These are phyloP conservation scores for Drechslerella dactyloides DNA, from an alignment of 2,329 filamentous ascomycete species.

Conservation along the genomic window DNA sequence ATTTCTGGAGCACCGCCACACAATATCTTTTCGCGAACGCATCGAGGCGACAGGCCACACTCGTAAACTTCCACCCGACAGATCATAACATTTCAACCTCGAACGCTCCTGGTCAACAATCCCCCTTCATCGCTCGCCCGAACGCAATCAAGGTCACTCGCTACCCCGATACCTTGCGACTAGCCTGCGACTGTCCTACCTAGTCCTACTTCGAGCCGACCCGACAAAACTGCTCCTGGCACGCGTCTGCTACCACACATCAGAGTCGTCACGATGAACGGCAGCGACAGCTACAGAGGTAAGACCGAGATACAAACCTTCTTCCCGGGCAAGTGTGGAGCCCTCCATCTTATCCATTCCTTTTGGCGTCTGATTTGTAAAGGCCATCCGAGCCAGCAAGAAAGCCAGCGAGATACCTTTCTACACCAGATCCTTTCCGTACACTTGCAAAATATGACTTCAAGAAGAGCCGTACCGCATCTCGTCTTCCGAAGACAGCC, in stretches of 20 bases:
- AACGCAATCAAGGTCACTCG: not conserved
- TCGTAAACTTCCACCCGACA: conserved; percentile 14
- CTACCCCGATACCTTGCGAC: not conserved
- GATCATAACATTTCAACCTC: conserved; percentile 5
- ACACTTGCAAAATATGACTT: conserved; percentile 16
- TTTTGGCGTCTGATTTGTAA: conserved; percentile 52
- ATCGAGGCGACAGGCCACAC: conserved; percentile 15
- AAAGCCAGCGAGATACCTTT: conserved; percentile 26
- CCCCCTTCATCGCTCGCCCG: not conserved
- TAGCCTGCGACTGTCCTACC: not conserved
- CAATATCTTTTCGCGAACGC: conserved; percentile 47
- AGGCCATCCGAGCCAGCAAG: conserved; percentile 49
- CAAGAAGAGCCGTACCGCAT: conserved; percentile 27
- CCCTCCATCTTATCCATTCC: conserved; percentile 46
- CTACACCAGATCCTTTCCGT: conserved; percentile 34
- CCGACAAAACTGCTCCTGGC: not conserved
- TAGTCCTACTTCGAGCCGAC: not conserved
- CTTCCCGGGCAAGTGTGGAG: conserved; percentile 27
- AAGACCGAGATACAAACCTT: conserved; percentile 15
- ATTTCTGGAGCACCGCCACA: conserved; percentile 30
- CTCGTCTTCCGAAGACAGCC: conserved; percentile 25
- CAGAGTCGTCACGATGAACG: conserved; percentile 34
- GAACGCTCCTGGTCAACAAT: conserved; percentile 5
- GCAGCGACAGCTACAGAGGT: conserved; percentile 48
- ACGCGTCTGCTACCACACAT: conserved; percentile 8